Evolutionary conservation across 2,329 filamentous ascomycete genomes (phyloP).

Genomic region (Cercospora canescens): DNA sequence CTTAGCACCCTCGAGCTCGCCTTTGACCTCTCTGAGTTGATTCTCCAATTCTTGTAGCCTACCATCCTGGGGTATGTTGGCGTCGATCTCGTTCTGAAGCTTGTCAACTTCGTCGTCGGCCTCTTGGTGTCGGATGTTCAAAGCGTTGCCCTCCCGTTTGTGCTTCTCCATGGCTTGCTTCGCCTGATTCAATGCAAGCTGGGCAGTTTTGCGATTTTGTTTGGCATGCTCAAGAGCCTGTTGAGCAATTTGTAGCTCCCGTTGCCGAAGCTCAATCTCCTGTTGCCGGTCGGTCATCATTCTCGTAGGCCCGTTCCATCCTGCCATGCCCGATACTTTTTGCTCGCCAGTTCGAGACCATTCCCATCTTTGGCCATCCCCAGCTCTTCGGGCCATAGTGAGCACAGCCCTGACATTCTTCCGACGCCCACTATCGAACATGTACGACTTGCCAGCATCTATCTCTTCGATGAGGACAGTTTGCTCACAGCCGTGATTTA

Average conservation of each 20-base stretch:
- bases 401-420: conserved; percentile 74
- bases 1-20: conserved; percentile 45
- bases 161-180: conserved; percentile 53
- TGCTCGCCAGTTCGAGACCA: conserved; percentile 51
- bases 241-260: conserved; percentile 35
- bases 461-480: conserved; percentile 72
- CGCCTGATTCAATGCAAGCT: conserved; percentile 52
- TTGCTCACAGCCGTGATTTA: conserved; percentile 81
- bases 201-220: conserved; percentile 49
- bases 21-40: conserved; percentile 58
- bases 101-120: conserved; percentile 64
- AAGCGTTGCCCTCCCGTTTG: conserved; percentile 45
- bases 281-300: conserved; percentile 45
- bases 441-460: conserved; percentile 65
- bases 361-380: conserved; percentile 59
- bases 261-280: conserved; percentile 43
- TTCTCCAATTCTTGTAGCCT: conserved; percentile 44
- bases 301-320: conserved; percentile 59
- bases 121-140: conserved; percentile 59
- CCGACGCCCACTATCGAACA: conserved; percentile 57
- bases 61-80: conserved; percentile 63
- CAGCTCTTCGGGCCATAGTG: conserved; percentile 57
- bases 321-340: conserved; percentile 54
- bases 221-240: conserved; percentile 56
- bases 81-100: conserved; percentile 65